A percentile compares a stretch with the other conserved stretches of the same genome.
phyloP scores from a whole-genome alignment of 176 grass and related monocot genomes.

The Avena insularis region DNA sequence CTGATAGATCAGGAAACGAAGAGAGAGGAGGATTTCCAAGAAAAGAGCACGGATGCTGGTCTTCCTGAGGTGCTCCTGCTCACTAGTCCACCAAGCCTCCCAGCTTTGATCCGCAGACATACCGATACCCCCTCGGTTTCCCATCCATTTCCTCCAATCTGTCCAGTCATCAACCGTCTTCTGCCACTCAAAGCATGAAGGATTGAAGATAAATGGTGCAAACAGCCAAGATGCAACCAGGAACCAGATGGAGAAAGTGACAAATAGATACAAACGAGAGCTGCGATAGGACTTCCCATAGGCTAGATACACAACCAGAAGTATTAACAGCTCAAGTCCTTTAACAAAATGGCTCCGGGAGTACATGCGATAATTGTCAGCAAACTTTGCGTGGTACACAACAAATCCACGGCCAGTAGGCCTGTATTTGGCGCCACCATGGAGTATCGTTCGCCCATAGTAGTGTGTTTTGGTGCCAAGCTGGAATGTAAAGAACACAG shows the following conservation, averaged over 20 bases:
- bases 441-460: slow-evolving; percentile 91
- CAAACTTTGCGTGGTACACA: slow-evolving; percentile 86
- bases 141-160: slow-evolving; percentile 94
- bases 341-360: slow-evolving; percentile 98
- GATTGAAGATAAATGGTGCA: slow-evolving; percentile 89
- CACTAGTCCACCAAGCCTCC: slow-evolving; percentile 93
- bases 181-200: slow-evolving; percentile 93
- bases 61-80: slow-evolving; percentile 78
- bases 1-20: slow-evolving; percentile 97
- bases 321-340: slow-evolving; percentile 83
- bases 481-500: slow-evolving; percentile 96
- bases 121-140: slow-evolving; percentile 78
- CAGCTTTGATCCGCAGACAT: slow-evolving; percentile 75
- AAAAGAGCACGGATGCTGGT: slow-evolving; percentile 71
- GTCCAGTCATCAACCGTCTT: slow-evolving; percentile 95
- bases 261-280: slow-evolving; percentile 79
- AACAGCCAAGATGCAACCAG: slow-evolving; percentile 92
- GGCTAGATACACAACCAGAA: slow-evolving; percentile 72
- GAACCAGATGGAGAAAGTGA: slow-evolving; percentile 91
- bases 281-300: slow-evolving; percentile 83
- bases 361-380: slow-evolving; percentile 93
- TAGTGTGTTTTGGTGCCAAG: slow-evolving; percentile 95
- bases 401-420: slow-evolving; percentile 87
- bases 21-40: slow-evolving; percentile 81
- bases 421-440: slow-evolving; percentile 90